Percentiles rank a stretch among this genome's conserved stretches.
These are phyloP conservation scores for Limonium bicolor DNA, from an alignment of 148 eudicot genomes.

Conservation along the genomic window DNA sequence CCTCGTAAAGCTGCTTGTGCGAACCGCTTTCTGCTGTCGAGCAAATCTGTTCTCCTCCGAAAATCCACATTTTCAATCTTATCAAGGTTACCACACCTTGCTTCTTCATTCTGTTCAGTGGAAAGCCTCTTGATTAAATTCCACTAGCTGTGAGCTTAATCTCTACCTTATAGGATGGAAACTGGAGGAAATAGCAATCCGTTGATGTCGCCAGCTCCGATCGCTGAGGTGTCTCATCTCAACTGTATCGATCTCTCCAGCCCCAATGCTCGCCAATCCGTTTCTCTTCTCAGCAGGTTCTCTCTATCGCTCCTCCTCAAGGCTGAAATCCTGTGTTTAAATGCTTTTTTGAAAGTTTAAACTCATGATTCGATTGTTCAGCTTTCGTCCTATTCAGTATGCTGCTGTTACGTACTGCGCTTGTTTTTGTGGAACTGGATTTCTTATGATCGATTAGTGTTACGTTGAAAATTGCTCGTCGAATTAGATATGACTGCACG, in stretches of 20 bases:
- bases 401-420: not conserved
- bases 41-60: too few species aligned
- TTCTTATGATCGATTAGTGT: not conserved
- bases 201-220: not conserved
- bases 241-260: constrained; percentile 72
- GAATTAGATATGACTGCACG: too few species aligned
- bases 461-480: not conserved
- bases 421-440: not conserved
- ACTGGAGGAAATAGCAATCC: constrained; percentile 2
- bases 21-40: too few species aligned
- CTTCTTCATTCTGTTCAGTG: too few species aligned
- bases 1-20: too few species aligned
- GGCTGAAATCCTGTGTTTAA: too few species aligned
- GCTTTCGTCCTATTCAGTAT: not conserved
- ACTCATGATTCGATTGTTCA: too few species aligned
- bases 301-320: not conserved
- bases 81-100: too few species aligned
- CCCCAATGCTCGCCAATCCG: constrained; percentile 37
- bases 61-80: too few species aligned
- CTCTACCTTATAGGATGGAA: too few species aligned
- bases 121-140: too few species aligned
- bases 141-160: too few species aligned
- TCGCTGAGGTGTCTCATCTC: constrained; percentile 20
- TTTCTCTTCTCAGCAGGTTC: constrained; percentile 68
- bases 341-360: not conserved